Evolutionary conservation across 202 grass and related monocot species (phyloP), one percentile per base, ranked within the genome.

Genomic region (Brachypodium distachyon): DNA sequence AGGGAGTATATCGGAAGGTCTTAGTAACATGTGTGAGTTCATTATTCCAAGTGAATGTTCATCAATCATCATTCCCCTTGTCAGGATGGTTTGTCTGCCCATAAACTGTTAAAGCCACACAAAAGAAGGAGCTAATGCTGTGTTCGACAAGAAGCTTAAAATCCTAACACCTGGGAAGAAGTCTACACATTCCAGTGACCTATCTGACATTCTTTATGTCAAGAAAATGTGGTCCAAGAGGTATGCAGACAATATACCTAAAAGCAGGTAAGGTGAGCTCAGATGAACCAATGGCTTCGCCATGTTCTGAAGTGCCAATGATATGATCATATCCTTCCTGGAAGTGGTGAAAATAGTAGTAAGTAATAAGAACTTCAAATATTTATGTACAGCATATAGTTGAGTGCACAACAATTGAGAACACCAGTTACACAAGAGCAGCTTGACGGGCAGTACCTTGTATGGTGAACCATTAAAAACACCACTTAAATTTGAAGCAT

Each of bases 271-370:
- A 87, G 48, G 52, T 64, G 79, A 98, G 89, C 83, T 98, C 91
- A 22, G 91, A 95, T 82, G 95, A 98, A 82, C 56, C 87, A 76
- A 98, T 79, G 51, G 75, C 85, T 70, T 85, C 60, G 16, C 95
- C 95, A 83, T 94, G 91, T 87, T 98, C 91, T 40, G 95, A 98
- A 77, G 95, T 95, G 47, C 95, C 95, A 51, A 98, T 95, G 48
- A 98, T 86, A 85, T 95, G 85, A 86, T 98, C 89, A 43, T 98
- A 98, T 90, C 83, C 87, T 74, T 86, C 85, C 96, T 98, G 88
- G 5, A 75, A 60, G 68, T 46, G 58, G 13, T 56, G 67, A 82
- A 77, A 83, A 58, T 43, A 81, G 38, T 61, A 51, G 38, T 61
- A 51, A 73, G 22, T 63, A 26, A 11, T 52, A 19, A 31, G 18